Evolutionary conservation across 2,329 filamentous ascomycete species (phyloP).

Genomic region (Aureobasidium sp.): DNA sequence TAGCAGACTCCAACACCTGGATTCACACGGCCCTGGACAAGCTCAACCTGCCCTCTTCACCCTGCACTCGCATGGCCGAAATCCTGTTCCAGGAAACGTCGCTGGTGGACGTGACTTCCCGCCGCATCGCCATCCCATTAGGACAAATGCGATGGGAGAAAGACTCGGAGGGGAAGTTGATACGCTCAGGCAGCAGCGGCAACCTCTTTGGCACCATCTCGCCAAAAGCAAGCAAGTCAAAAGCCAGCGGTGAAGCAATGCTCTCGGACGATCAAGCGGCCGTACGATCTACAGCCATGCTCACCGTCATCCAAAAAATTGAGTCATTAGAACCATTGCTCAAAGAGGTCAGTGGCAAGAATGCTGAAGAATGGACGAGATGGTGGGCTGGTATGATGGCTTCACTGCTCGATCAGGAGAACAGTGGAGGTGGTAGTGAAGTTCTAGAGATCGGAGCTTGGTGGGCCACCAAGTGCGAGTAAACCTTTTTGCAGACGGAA

Average conservation of each 20-base stretch:
- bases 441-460: conserved; percentile 64
- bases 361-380: conserved; percentile 82
- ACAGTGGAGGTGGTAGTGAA: conserved; percentile 73
- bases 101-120: conserved; percentile 61
- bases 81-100: conserved; percentile 75
- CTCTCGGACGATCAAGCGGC: conserved; percentile 54
- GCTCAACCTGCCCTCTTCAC: conserved; percentile 63
- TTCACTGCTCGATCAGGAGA: conserved; percentile 65
- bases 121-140: conserved; percentile 78
- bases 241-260: conserved; percentile 17
- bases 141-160: conserved; percentile 78
- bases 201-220: conserved; percentile 17
- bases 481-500: background rate
- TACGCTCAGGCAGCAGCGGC: conserved; percentile 19
- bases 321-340: conserved; percentile 78
- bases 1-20: conserved; percentile 81
- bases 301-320: conserved; percentile 75
- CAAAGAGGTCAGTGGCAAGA: conserved; percentile 76
- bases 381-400: conserved; percentile 86
- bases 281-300: conserved; percentile 69
- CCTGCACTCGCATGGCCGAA: conserved; percentile 71
- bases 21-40: conserved; percentile 66
- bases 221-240: conserved; percentile 19
- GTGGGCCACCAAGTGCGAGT: conserved; percentile 50
- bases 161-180: conserved; percentile 31